Evolutionary conservation across 306 rosid species (phyloP), one percentile per base, ranked within the genome.

Genomic region (Fragaria iinumae): DNA sequence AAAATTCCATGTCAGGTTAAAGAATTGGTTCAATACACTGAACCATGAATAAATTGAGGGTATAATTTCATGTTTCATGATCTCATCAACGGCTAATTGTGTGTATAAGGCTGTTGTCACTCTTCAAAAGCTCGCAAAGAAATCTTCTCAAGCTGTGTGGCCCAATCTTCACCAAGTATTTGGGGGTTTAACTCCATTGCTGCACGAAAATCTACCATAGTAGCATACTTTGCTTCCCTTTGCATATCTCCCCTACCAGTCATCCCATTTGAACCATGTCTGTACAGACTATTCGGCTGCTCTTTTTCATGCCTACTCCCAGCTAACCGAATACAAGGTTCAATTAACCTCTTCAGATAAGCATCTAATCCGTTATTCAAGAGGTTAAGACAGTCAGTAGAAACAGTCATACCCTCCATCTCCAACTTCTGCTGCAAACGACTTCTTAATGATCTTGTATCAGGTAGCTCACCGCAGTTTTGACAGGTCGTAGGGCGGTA

Each of bases 361-460:
- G 82, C 83, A 87, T 96, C 99, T 78, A 96, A 75, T 2, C 92
- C 93, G 72, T 88, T 96, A 80, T 96, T 96, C 82, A 96, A 85
- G 39, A 96, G 89, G 74, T 96, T 90, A 66, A 77, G 91, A 73
- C 89, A 90, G 82, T 91, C 97, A 36, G 83, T 74, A 25, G 98
- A 76, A 44, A 77, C 76, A 20, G 72, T 55, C n/a, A 91, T 56
- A 50, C 93, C 93, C 80, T 96, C 93, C 78, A 65, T 81, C 71
- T 85, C 92, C 88, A 96, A 76, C 86, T 89, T 92, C 82, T 74
- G 86, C 88, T 84, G 86, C 88, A 96, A 84, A 56, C 88, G 91
- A 53, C 79, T 79, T 84, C 89, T 87, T 78, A 96, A 69, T 43
- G 90, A 87, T 66, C 88, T 83, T 0, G 97, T 87, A 80, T 87